Base-by-base conservation (phyloP, 345 rosid species). In the Lumnitzera racemosa region DNA sequence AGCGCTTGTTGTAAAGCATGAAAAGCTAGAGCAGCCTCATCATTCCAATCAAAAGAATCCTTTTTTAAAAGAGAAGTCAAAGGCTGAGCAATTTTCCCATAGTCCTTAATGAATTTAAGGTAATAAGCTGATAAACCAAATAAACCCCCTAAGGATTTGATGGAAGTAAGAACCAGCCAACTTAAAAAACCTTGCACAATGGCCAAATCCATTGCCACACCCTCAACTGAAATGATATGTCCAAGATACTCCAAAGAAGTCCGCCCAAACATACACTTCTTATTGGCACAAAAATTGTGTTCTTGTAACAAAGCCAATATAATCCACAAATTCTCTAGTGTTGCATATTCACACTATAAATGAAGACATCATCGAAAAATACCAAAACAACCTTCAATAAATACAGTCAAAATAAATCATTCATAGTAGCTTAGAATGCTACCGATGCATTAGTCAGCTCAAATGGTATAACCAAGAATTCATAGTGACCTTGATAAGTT, bases 401-500 rank as follows among this genome's bases (percentile, higher is more conserved):
- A 16, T 13, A 49, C 11, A 12, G 51, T 11, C 1, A 2, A 3
- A 29, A 3, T 6, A 49, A 13, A 16, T 49, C 51, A 16, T 49
- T 49, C 51, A 49, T 49, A 11, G 17, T 13, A 3, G 1, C 5
- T 49, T 49, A 16, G 12, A 49, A 49, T 3, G 51, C 4, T 49
- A 3, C 4, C 8, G 51, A 16, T 3, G 17, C 51, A 49, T 49
- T 49, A 2, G 51, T 49, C 8, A 49, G 51, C 3, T 12, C 51
- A 49, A 49, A 49, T 2, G 51, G 3, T 12, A 49, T 49, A 3
- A 61, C 47, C 2, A 52, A 10, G 11, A 52, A 62, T 46, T 62
- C 56, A 3, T 29, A 61, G 14, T 61, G 65, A 1, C 65, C 65
- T 6, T 27, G 9, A 17, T 51, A 15, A 3, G 66, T 62, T 0